Conservation (phyloP, 768 basidiomycete genomes). For the Tephrocybe sp. region DNA sequence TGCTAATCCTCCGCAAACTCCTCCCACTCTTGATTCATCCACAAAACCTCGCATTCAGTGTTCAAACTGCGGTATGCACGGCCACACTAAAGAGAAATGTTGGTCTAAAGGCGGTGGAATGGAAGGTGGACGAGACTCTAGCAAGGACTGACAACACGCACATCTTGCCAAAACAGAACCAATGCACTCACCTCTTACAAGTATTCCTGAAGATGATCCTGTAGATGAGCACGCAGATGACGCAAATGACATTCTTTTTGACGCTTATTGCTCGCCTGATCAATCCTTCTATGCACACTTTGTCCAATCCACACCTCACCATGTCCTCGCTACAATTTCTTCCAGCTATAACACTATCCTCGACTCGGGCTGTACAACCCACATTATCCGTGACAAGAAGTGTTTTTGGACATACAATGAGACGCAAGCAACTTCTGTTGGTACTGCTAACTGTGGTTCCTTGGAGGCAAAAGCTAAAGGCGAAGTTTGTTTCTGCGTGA, state of each 20-base stretch:
- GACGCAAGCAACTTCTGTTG: not conserved
- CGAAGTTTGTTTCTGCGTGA: conserved; percentile 8
- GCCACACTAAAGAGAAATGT: not conserved
- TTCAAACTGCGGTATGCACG: not conserved
- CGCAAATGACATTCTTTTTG: not conserved
- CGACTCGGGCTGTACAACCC: conserved; percentile 23
- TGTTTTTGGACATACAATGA: conserved; percentile 18
- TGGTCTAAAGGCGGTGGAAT: conserved; percentile 4
- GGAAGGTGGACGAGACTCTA: not conserved
- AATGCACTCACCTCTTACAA: too few species aligned
- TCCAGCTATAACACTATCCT: conserved; percentile 11
- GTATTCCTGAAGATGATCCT: not conserved
- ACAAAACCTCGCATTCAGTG: not conserved
- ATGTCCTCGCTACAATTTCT: not conserved
- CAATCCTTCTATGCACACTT: not conserved
- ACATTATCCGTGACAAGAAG: conserved; percentile 14
- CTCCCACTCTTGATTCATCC: too few species aligned
- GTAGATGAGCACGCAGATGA: not conserved
- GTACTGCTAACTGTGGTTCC: conserved; percentile 21
- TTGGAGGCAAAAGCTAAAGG: conserved; percentile 13
- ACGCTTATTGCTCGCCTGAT: not conserved
- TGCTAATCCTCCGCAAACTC: not conserved
- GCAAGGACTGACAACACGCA: not conserved
- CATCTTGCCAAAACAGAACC: not conserved
- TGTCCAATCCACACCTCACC: not conserved